Evolutionary conservation across 352 stramenopile genomes (phyloP).

Genomic region (Phytophthora nicotianae): DNA sequence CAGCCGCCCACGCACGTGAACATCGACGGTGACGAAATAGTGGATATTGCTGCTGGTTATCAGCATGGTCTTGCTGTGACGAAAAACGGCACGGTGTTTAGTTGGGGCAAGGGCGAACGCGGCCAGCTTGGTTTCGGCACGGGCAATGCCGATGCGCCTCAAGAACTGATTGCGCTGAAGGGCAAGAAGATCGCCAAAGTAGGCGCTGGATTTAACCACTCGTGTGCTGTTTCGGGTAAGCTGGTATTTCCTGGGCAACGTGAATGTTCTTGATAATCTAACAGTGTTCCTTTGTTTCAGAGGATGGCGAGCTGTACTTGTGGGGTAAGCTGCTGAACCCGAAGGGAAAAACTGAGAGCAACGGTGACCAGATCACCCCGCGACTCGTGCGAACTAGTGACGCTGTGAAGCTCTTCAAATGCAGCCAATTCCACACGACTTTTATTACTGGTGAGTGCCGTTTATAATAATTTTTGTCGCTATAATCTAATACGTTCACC

Average conservation of each 20-base stretch:
- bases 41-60: slow-evolving; percentile 75
- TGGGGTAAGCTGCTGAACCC: slow-evolving; percentile 87
- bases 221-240: slow-evolving; percentile 58
- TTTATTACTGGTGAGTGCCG: slow-evolving; percentile 69
- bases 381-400: slow-evolving; percentile 74
- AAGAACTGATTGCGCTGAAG: slow-evolving; percentile 82
- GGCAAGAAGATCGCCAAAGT: slow-evolving; percentile 66
- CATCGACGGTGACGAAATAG: slow-evolving; percentile 71
- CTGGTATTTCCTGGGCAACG: neutral
- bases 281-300: slow-evolving; percentile 22
- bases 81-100: slow-evolving; percentile 69
- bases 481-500: slow-evolving; percentile 7
- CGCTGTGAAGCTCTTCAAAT: slow-evolving; percentile 66
- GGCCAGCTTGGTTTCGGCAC: slow-evolving; percentile 82
- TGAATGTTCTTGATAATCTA: slow-evolving; percentile 2
- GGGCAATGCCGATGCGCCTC: slow-evolving; percentile 70
- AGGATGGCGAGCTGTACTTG: slow-evolving; percentile 80
- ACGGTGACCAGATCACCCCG: slow-evolving; percentile 75
- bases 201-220: slow-evolving; percentile 86
- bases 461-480: neutral
- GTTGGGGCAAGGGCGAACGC: slow-evolving; percentile 86
- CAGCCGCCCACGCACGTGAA: slow-evolving; percentile 53
- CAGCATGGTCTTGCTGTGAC: slow-evolving; percentile 82
- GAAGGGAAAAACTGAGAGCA: slow-evolving; percentile 61
- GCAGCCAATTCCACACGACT: slow-evolving; percentile 86